A percentile compares a stretch with the other conserved stretches of the same genome.
Evolutionary conservation across 2,329 filamentous ascomycete species (phyloP).

Genomic region (Beauveria sp.): DNA sequence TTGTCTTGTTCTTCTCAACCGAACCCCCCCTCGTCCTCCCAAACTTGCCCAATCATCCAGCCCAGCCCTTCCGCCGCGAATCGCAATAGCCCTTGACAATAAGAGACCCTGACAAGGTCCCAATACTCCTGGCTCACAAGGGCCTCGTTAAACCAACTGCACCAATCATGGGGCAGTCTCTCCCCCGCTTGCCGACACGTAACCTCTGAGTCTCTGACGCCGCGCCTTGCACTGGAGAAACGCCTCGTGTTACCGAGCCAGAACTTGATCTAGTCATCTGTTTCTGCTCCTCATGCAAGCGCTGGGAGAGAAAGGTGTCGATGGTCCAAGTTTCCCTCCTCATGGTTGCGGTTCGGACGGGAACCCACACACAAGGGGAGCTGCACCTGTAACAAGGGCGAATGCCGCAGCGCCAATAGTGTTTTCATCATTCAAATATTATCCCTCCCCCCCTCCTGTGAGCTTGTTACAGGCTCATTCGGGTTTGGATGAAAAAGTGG

Average conservation of each 20-base stretch:
- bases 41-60: not conserved
- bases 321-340: not conserved
- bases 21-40: not conserved
- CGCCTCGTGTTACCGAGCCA: not conserved
- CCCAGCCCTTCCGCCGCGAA: not conserved
- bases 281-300: not conserved
- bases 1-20: not conserved
- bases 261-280: not conserved
- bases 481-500: not conserved
- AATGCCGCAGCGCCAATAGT: not conserved
- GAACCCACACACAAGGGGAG: not conserved
- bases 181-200: not conserved
- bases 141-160: no score
- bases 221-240: not conserved
- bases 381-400: not conserved
- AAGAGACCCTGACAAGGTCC: no score
- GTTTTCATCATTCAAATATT: not conserved
- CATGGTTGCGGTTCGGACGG: not conserved
- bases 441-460: not conserved
- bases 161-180: no score
- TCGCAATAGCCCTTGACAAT: not conserved
- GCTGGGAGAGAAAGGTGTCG: not conserved
- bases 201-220: not conserved
- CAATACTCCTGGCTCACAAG: no score
- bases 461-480: not conserved